These are phyloP conservation scores for Oryza brachyantha DNA, from an alignment of 176 grass and related monocot genomes.

Conservation along the genomic window DNA sequence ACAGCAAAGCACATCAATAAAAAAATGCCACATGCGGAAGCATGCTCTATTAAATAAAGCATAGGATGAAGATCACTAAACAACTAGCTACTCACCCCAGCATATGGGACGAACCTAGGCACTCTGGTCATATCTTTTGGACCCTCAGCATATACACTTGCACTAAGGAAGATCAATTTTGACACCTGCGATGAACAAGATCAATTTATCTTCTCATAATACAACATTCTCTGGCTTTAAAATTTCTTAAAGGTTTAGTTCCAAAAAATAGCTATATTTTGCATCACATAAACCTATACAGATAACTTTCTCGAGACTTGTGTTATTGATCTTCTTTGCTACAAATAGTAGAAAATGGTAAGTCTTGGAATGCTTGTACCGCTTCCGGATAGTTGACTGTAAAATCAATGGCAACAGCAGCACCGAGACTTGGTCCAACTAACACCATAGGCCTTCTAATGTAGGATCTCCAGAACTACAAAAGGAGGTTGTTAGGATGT, in stretches of 20 bases:
- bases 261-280: background rate
- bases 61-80: slow-evolving; percentile 2
- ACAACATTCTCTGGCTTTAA: slow-evolving; percentile 6
- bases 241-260: background rate
- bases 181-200: slow-evolving; percentile 52
- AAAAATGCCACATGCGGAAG: background rate
- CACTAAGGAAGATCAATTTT: slow-evolving; percentile 81
- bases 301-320: background rate
- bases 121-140: slow-evolving; percentile 68
- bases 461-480: slow-evolving; percentile 84
- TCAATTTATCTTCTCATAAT: slow-evolving; percentile 10
- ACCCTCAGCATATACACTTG: slow-evolving; percentile 81
- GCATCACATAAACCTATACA: background rate
- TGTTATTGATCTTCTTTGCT: background rate
- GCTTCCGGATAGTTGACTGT: slow-evolving; percentile 67
- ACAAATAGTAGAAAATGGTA: slow-evolving; percentile 21
- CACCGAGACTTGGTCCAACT: slow-evolving; percentile 87
- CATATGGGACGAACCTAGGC: slow-evolving; percentile 77
- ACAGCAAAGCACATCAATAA: background rate
- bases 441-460: slow-evolving; percentile 91
- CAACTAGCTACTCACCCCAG: slow-evolving; percentile 66
- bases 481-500: background rate
- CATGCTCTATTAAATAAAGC: background rate
- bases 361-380: slow-evolving; percentile 41
- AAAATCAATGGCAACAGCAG: slow-evolving; percentile 96